phyloP scores from a whole-genome alignment of 2,329 filamentous ascomycete species.

The Phyllosticta citrichinensis region DNA sequence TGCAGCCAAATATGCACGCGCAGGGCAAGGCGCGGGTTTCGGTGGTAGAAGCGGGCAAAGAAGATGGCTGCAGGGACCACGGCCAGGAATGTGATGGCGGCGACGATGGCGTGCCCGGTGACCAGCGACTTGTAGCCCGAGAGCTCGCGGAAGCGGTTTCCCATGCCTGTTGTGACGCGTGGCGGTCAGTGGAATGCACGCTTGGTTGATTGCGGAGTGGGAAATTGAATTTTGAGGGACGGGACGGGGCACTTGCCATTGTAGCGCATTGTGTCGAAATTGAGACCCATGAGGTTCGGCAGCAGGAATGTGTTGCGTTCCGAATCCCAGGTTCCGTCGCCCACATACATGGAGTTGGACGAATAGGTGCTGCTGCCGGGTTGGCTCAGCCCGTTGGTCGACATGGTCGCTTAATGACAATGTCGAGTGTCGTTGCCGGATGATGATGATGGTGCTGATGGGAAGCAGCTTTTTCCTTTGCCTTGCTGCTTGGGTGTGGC shows the following conservation, averaged over 20 bases:
- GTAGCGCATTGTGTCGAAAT: constrained; percentile 74
- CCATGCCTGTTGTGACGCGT: constrained; percentile 55
- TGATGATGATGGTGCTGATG: background rate
- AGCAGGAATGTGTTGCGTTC: constrained; percentile 67
- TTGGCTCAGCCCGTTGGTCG: constrained; percentile 50
- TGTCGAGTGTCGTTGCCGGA: background rate
- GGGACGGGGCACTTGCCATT: constrained; percentile 50
- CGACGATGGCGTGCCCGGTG: constrained; percentile 61
- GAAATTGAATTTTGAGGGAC: background rate
- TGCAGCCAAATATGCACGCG: constrained; percentile 67
- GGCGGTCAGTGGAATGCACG: background rate
- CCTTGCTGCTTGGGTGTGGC: background rate
- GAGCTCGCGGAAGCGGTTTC: constrained; percentile 63
- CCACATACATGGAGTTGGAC: constrained; percentile 64
- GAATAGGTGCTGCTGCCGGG: constrained; percentile 64
- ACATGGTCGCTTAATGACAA: constrained; percentile 36
- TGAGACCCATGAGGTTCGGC: constrained; percentile 65
- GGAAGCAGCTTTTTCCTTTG: background rate
- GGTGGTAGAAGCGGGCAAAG: constrained; percentile 59
- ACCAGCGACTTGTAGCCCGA: constrained; percentile 62
- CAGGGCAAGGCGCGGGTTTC: constrained; percentile 51
- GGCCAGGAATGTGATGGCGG: constrained; percentile 62
- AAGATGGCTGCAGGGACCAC: constrained; percentile 66
- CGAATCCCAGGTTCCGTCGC: constrained; percentile 77
- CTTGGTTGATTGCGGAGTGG: background rate